These are phyloP conservation scores for Saksenaea vasiformis DNA, from an alignment of 371 early-diverging fungal species.

Conservation along the genomic window DNA sequence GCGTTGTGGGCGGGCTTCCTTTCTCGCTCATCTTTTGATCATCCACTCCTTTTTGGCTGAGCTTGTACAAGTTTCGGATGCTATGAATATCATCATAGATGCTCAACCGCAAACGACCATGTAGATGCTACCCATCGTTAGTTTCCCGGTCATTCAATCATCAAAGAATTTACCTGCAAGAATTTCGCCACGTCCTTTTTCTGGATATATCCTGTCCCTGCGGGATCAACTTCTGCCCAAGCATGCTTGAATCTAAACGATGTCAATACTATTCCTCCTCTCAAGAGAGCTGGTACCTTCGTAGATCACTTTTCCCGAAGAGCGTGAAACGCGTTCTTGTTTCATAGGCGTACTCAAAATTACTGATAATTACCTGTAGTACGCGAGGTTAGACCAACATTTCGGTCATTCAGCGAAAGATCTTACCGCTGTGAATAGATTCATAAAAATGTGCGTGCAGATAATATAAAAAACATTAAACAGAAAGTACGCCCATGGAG, in stretches of 20 bases:
- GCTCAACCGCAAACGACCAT: constrained; percentile 47
- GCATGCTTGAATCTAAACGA: constrained; percentile 49
- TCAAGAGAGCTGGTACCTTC: constrained; percentile 36
- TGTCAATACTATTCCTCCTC: background rate
- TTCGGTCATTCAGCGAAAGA: background rate
- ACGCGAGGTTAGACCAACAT: background rate
- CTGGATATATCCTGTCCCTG: constrained; percentile 56
- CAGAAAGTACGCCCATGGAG: constrained; percentile 55
- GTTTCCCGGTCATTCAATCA: background rate
- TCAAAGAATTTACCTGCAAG: constrained; percentile 20
- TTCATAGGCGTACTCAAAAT: constrained; percentile 63
- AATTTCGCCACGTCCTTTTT: constrained; percentile 50
- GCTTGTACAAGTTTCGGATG: constrained; percentile 26
- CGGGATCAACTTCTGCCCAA: constrained; percentile 60
- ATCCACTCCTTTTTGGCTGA: constrained; percentile 13
- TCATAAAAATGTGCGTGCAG: constrained; percentile 61
- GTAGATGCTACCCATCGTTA: constrained; percentile 23
- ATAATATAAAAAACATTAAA: constrained; percentile 58
- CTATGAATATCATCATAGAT: constrained; percentile 48
- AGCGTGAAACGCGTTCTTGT: constrained; percentile 56
- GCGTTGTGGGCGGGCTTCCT: background rate
- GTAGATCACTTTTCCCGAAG: constrained; percentile 54
- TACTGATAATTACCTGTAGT: constrained; percentile 54
- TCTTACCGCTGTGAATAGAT: constrained; percentile 62
- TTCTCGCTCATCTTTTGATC: background rate